Percentiles rank a stretch among this genome's conserved stretches.
These are phyloP conservation scores for Fusarium sp. DNA, from an alignment of 2,329 filamentous ascomycete genomes.

Conservation along the genomic window DNA sequence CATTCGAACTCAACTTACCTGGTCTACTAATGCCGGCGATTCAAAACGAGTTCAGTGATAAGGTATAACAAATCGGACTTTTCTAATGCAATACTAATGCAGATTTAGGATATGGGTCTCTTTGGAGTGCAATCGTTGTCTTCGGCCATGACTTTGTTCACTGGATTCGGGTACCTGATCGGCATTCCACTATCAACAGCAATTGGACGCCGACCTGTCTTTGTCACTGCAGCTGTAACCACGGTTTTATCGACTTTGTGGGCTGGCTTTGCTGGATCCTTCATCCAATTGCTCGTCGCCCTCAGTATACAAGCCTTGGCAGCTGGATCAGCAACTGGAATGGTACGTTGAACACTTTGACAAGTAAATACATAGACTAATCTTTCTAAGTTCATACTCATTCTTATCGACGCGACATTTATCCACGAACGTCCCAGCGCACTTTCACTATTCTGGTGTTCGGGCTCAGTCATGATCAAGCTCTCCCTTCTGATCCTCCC, in stretches of 20 bases:
- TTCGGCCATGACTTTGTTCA: slow-evolving; percentile 27
- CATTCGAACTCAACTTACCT: slow-evolving; percentile 21
- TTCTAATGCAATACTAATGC: rapidly evolving
- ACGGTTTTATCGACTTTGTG: slow-evolving; percentile 12
- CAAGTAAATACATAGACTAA: neutral
- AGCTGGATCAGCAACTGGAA: neutral
- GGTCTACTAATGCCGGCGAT: slow-evolving; percentile 4
- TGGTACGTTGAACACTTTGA: neutral
- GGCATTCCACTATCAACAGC: slow-evolving; percentile 29
- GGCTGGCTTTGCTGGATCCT: slow-evolving; percentile 12
- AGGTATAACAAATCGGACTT: neutral
- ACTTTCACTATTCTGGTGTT: slow-evolving; percentile 24
- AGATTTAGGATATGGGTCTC: neutral
- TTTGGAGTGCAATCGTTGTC: slow-evolving; percentile 1
- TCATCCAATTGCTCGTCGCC: slow-evolving; percentile 4
- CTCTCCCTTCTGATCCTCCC: slow-evolving; percentile 11
- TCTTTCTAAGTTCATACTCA: slow-evolving; percentile 1
- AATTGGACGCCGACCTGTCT: slow-evolving; percentile 23
- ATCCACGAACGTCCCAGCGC: slow-evolving; percentile 32
- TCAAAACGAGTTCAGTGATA: slow-evolving; percentile 1
- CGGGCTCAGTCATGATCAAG: slow-evolving; percentile 14
- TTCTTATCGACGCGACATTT: slow-evolving; percentile 30
- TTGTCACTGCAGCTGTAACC: neutral
- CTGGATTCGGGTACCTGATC: slow-evolving; percentile 10
- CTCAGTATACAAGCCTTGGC: slow-evolving; percentile 21